Conservation (phyloP, 1,284 basidiomycete species). For the Melampsora larici-populina region DNA sequence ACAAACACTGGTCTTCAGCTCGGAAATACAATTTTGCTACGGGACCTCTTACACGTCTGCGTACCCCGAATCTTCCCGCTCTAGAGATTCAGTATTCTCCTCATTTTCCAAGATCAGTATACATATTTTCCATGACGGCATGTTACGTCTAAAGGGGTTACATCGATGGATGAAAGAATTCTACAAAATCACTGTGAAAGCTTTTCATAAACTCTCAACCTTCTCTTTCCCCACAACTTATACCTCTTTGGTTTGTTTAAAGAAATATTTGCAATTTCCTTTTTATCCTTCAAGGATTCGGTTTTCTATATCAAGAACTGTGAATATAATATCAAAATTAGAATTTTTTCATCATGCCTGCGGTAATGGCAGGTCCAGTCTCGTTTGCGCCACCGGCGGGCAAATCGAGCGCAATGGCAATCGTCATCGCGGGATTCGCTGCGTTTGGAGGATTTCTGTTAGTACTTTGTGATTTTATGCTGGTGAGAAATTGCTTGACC, state of each 20-base stretch:
- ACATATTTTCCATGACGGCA: background rate
- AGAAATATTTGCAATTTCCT: background rate
- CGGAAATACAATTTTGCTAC: background rate
- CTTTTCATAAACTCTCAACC: background rate
- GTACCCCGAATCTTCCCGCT: background rate
- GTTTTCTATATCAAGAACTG: background rate
- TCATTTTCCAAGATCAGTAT: background rate
- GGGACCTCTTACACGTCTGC: background rate
- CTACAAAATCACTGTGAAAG: background rate
- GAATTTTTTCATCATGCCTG: constrained; percentile 18
- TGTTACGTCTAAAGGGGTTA: background rate
- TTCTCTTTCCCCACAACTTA: background rate
- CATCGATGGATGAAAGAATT: background rate
- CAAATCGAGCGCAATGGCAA: constrained; percentile 40
- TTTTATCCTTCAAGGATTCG: background rate
- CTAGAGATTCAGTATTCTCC: background rate
- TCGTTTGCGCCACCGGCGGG: constrained; percentile 35
- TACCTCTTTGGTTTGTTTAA: background rate
- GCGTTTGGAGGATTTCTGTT: constrained; percentile 41
- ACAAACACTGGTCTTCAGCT: background rate
- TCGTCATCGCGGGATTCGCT: constrained; percentile 39
- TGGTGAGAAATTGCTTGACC: background rate
- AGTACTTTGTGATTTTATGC: background rate
- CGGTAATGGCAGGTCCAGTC: constrained; percentile 31
- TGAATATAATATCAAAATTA: background rate